Conservation (phyloP, 257 asterid species). For the Eucommia ulmoides region DNA sequence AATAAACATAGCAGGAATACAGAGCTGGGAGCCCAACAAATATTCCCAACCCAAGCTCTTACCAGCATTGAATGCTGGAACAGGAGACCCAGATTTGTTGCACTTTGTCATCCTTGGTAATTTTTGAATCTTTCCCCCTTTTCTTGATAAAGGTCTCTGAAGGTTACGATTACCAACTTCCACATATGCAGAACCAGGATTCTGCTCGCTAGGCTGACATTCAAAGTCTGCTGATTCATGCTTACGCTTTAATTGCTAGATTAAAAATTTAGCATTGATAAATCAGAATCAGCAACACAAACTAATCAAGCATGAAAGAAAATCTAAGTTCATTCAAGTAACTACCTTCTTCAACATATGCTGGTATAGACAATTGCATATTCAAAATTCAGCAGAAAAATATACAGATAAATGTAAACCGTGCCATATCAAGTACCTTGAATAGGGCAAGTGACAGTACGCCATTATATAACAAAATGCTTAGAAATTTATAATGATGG, state of each 20-base stretch:
- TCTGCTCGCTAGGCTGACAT: conserved; percentile 31
- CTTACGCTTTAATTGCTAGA: conserved; percentile 63
- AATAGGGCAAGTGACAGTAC: no score
- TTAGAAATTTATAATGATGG: no score
- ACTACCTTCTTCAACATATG: not conserved
- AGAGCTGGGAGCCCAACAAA: conserved; percentile 1
- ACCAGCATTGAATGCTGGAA: conserved; percentile 53
- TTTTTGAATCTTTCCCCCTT: conserved; percentile 61
- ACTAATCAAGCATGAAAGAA: not conserved
- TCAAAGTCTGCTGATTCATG: conserved; percentile 29
- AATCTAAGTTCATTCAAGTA: not conserved
- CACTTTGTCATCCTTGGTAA: conserved; percentile 65
- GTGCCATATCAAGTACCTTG: not conserved
- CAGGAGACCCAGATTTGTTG: conserved; percentile 45
- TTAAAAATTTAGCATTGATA: conserved; percentile 11
- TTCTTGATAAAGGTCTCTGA: conserved; percentile 65
- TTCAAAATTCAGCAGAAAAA: not conserved
- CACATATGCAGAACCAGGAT: conserved; percentile 28
- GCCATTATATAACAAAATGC: no score
- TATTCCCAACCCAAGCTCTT: conserved; percentile 15
- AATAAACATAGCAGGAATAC: not conserved
- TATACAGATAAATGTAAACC: no score
- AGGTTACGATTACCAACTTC: conserved; percentile 20
- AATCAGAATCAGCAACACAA: conserved; percentile 16
- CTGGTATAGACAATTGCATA: not conserved